Base-by-base conservation (phyloP, 768 basidiomycete species). In the Clitopilus hobsonii region DNA sequence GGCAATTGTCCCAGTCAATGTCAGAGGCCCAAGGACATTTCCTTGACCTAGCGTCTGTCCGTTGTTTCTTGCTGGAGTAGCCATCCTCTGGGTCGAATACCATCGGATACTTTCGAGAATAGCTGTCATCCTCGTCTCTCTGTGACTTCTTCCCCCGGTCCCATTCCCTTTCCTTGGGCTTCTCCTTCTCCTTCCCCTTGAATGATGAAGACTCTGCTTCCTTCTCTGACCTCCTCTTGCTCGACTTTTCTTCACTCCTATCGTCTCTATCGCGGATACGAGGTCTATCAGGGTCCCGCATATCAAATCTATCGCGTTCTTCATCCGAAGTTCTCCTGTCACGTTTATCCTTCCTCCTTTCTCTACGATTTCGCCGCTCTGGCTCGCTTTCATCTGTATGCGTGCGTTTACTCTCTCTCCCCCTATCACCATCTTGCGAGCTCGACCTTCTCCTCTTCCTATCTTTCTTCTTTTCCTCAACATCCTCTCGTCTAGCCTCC, bases 1-100 rank as follows among this genome's bases (percentile, higher is more conserved):
- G 74, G 67, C 90, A 90, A 5, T 69, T 65, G 11, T 88, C 80
- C 86, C 89, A 89, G 60, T 92, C 82, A 7, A 94, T 75, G 6
- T 79, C 68, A 13, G 71, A 68, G 8, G 84, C 73, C 95, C 94
- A 97, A 14, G 90, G 87, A 27, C 77, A 77, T 61, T 78, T 82
- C 53, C 81, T 80, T 22, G 77, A 75, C 16, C 80, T 71, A 7
- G 79, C 79, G 48, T 82, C 72, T 50, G 74, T 63, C 27, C 79
- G 71, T 61, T 81, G 79, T 61, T 78, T 80, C 67, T 80, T 79
- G 70, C 71, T 81, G 60, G 71, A 72, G 58, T 77, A 78, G 18
- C 73, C 79, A 57, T 84, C 83, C 54, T 74, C 69, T 32, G 69
- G 67, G 61, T 81, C 80, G 51, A 75, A 66, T 11, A 59, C 54